Conservation (phyloP, 2,329 filamentous ascomycete species). For the Graphiopsis chlorocephala region DNA sequence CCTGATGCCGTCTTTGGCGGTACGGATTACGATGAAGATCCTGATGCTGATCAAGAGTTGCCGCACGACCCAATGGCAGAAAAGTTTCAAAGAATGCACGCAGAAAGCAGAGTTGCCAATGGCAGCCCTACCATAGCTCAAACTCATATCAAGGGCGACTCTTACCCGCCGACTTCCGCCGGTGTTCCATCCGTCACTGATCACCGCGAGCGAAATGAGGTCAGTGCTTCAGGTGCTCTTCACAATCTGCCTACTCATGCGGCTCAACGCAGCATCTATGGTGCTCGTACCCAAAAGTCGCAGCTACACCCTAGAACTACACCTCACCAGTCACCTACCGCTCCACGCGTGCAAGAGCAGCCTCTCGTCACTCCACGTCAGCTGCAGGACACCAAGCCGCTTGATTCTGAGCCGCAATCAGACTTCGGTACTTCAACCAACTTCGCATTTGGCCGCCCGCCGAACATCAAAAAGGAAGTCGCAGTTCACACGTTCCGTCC, state of each 20-base stretch:
- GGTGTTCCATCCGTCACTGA: slow-evolving; percentile 13
- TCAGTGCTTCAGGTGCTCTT: neutral
- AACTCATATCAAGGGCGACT: slow-evolving; percentile 21
- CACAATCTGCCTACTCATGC: neutral
- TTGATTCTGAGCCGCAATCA: neutral
- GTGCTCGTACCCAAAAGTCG: neutral
- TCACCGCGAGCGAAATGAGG: neutral
- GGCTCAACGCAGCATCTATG: neutral
- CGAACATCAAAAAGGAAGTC: neutral
- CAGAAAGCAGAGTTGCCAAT: neutral
- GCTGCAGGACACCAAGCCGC: neutral
- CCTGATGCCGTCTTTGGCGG: neutral
- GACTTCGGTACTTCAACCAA: neutral
- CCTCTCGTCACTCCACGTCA: neutral
- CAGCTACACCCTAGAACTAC: neutral
- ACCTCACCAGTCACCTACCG: neutral
- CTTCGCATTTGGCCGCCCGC: neutral
- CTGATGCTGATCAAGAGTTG: neutral
- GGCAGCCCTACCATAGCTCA: slow-evolving; percentile 3
- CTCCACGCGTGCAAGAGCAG: neutral
- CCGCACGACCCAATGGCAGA: neutral
- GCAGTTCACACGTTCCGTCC: neutral
- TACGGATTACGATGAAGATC: neutral
- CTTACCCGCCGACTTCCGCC: slow-evolving; percentile 21
- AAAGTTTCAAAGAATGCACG: neutral